phyloP scores from a whole-genome alignment of 768 basidiomycete species.

The Leccinum aurantiacum region DNA sequence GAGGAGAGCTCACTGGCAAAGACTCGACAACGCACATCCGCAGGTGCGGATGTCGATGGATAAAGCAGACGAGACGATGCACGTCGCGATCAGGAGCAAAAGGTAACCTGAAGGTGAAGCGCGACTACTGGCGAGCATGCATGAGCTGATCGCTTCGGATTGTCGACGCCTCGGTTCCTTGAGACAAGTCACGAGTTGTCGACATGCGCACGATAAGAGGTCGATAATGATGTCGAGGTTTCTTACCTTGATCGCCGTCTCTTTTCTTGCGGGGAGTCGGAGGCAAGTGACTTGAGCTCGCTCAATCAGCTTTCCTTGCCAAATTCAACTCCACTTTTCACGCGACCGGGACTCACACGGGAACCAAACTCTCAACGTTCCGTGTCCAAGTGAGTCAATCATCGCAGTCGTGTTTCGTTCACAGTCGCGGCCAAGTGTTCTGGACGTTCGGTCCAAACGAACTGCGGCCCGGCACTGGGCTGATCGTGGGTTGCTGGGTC shows the following conservation, averaged over 20 bases:
- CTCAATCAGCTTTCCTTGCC: neutral
- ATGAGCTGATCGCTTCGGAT: slow-evolving; percentile 15
- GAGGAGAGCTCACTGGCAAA: slow-evolving; percentile 16
- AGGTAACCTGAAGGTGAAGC: neutral
- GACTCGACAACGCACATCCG: slow-evolving; percentile 18
- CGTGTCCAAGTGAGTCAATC: no score
- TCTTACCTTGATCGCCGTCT: slow-evolving; percentile 1
- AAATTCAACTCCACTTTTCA: slow-evolving; percentile 11
- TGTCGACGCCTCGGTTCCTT: slow-evolving; percentile 10
- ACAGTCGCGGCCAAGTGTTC: neutral
- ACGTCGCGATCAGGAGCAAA: slow-evolving; percentile 8
- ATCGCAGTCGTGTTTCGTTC: neutral
- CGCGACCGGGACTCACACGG: slow-evolving; percentile 6
- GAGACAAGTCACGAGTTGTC: slow-evolving; percentile 14
- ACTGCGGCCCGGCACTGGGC: neutral
- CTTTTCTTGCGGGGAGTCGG: neutral
- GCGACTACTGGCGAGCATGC: slow-evolving; percentile 1
- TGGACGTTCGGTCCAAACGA: neutral
- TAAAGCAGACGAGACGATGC: neutral
- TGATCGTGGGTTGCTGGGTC: slow-evolving; percentile 3
- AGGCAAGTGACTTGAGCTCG: neutral
- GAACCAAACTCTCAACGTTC: neutral
- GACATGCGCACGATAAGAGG: slow-evolving; percentile 3
- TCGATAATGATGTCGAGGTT: neutral
- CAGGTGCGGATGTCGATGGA: slow-evolving; percentile 12